These are phyloP conservation scores for Allium cepa DNA, from an alignment of 106 monocot genomes.

Conservation along the genomic window DNA sequence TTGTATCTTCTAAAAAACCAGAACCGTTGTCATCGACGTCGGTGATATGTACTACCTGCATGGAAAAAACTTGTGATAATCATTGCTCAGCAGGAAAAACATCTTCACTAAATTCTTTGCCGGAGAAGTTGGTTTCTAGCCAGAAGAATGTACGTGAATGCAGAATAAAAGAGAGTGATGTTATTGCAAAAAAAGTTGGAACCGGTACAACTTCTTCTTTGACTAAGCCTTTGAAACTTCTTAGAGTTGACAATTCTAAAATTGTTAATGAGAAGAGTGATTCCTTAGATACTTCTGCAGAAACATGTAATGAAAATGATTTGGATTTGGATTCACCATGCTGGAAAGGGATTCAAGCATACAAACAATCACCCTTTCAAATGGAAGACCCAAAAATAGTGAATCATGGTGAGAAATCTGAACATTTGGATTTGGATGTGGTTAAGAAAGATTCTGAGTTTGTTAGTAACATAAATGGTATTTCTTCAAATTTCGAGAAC, in stretches of 20 bases:
- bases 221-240: constrained; percentile 2
- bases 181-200: not conserved
- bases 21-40: not conserved
- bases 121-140: not conserved
- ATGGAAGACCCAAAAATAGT: not conserved
- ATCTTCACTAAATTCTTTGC: constrained; percentile 1
- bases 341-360: constrained; percentile 54
- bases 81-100: not conserved
- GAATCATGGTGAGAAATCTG: not conserved
- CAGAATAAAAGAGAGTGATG: not conserved
- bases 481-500: not conserved
- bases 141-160: not conserved
- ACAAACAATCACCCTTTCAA: constrained; percentile 22
- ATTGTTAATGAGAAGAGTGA: not conserved
- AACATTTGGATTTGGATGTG: not conserved
- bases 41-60: constrained; percentile 1
- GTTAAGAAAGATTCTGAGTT: not conserved
- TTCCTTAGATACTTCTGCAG: constrained; percentile 17
- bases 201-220: not conserved
- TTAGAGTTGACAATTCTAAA: not conserved
- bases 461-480: not conserved
- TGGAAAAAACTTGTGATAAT: constrained; percentile 1
- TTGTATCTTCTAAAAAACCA: not conserved
- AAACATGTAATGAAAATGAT: constrained; percentile 19
- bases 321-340: constrained; percentile 66